Base-by-base conservation (phyloP, 371 early-diverging fungal species). In the Mucor indicus region DNA sequence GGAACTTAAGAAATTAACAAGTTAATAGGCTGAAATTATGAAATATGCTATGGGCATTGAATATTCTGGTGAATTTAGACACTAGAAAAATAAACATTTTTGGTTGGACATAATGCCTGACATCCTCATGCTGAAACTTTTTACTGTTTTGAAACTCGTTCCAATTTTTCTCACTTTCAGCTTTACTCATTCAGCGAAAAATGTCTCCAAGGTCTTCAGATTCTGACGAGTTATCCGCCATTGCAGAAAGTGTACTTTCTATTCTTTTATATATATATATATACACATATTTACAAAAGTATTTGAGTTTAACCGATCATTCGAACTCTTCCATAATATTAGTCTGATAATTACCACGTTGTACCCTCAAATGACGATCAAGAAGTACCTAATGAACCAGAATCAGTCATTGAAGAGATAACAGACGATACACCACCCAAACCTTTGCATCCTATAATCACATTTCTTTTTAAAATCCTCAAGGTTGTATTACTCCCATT, bases 1-100 rank as follows among this genome's bases (percentile, higher is more conserved):
- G 6, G 8, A 29, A 8, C 30, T 12, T 29, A 8, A 8, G 12
- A 12, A 6, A 8, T 29, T 29, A 12, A 29, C 6, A 29, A 29
- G 30, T 8, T 6, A 29, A 29, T 55, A 75, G 75, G 67, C 67
- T 21, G 83, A 82, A 44, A 77, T 82, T 22, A 82, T 82, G 80
- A 72, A 69, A 33, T 82, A 80, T 52, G 80, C 80, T 15, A 82
- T 82, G 83, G 83, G 79, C 12, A 64, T 82, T 24, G 83, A 82
- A 45, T 48, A 60, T 19, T 50, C 45, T 21, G 60, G 60, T 1
- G 47, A 50, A n/a, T 45, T 47, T 19, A 57, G 48, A 51, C 52
- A 51, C 8, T 42, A 47, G 45, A 27, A 38, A 16, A n/a, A 40
- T 5, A 10, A 6, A 8, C 25, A 24, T 25, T 23, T 21, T 38